Evolutionary conservation across 2,329 filamentous ascomycete species (phyloP).

Genomic region (Purpureocillium lavendulum): DNA sequence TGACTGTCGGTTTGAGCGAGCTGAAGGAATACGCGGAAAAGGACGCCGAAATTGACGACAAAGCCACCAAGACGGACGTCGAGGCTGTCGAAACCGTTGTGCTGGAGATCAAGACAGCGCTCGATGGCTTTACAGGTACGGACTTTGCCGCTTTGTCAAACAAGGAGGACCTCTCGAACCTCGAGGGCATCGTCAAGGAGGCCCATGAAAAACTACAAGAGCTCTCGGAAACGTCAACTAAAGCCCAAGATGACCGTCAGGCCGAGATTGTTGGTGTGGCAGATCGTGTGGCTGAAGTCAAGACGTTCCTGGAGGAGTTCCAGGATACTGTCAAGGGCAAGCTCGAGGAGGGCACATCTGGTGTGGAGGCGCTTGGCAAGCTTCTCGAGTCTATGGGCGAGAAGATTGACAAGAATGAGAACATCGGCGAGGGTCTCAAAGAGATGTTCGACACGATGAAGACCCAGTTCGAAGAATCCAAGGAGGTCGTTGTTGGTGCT

Average conservation of each 20-base stretch:
- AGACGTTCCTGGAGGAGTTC: constrained; percentile 67
- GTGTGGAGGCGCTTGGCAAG: constrained; percentile 65
- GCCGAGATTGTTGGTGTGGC: constrained; percentile 72
- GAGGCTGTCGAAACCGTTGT: constrained; percentile 74
- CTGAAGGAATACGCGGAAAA: constrained; percentile 50
- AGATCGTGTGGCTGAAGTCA: constrained; percentile 72
- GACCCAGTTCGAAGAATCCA: constrained; percentile 79
- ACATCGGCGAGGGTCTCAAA: constrained; percentile 54
- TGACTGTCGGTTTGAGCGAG: constrained; percentile 70
- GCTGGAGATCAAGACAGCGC: constrained; percentile 72
- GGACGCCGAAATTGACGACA: constrained; percentile 48
- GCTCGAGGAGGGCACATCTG: constrained; percentile 65
- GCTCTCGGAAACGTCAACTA: constrained; percentile 65
- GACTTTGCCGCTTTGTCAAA: constrained; percentile 64
- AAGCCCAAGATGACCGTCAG: constrained; percentile 76
- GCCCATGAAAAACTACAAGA: constrained; percentile 59
- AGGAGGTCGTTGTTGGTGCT: constrained; percentile 67
- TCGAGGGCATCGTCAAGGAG: constrained; percentile 62
- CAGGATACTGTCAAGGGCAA: constrained; percentile 68
- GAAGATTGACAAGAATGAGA: constrained; percentile 48
- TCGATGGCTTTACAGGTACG: constrained; percentile 65
- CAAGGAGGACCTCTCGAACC: constrained; percentile 60
- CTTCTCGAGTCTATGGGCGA: constrained; percentile 60
- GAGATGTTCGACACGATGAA: constrained; percentile 70
- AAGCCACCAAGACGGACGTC: constrained; percentile 72